Evolutionary conservation across 306 rosid species (phyloP).

Genomic region (Lathyrus oleraceus): DNA sequence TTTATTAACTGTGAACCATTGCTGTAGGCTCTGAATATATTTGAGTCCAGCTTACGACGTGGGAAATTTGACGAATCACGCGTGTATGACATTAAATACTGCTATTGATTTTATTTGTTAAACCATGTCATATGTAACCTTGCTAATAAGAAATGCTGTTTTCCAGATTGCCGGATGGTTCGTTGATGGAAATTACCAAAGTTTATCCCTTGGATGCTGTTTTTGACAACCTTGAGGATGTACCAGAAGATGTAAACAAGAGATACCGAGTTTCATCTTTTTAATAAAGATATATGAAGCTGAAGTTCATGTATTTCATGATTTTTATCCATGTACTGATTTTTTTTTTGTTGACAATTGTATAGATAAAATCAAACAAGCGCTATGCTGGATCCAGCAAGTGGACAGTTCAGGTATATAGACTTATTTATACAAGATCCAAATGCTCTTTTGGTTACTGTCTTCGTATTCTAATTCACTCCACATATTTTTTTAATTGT

Average conservation of each 20-base stretch:
- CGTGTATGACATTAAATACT: constrained; percentile 50
- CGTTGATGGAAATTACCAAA: constrained; percentile 85
- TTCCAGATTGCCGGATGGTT: constrained; percentile 92
- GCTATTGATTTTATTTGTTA: constrained; percentile 23
- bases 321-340: constrained; percentile 41
- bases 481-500: not conserved
- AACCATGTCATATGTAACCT: constrained; percentile 5
- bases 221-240: constrained; percentile 88
- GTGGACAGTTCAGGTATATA: constrained; percentile 65
- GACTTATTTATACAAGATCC: constrained; percentile 11
- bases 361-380: constrained; percentile 83
- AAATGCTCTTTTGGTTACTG: constrained; percentile 15
- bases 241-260: constrained; percentile 85
- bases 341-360: not conserved
- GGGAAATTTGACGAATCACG: constrained; percentile 95
- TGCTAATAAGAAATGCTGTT: constrained; percentile 33
- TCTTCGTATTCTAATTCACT: not conserved
- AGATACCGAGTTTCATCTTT: not conserved
- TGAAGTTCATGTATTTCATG: not conserved
- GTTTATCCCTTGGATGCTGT: constrained; percentile 95
- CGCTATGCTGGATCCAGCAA: constrained; percentile 93
- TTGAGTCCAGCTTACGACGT: constrained; percentile 89
- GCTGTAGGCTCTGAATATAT: constrained; percentile 82
- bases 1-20: constrained; percentile 36
- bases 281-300: constrained; percentile 27